A percentile compares a stretch with the other conserved stretches of the same genome.
Evolutionary conservation across 2,329 filamentous ascomycete genomes (phyloP).

Genomic region (Epichloe uncinata): DNA sequence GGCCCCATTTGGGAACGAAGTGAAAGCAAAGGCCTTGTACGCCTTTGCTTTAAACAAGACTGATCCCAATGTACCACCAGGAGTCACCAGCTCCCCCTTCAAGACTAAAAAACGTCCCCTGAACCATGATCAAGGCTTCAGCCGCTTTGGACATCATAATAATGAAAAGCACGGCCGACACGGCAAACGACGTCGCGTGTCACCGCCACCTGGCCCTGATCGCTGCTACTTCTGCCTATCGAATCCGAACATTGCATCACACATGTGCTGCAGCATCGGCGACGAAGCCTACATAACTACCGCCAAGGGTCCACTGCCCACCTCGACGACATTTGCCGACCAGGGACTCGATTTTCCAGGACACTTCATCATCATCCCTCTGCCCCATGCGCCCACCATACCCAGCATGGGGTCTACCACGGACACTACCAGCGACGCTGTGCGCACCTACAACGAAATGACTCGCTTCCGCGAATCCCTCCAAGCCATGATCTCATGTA

Average conservation of each 20-base stretch:
- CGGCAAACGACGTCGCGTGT: slow-evolving; percentile 30
- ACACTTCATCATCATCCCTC: slow-evolving; percentile 84
- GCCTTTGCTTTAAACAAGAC: slow-evolving; percentile 60
- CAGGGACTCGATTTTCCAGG: slow-evolving; percentile 61
- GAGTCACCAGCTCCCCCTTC: slow-evolving; percentile 67
- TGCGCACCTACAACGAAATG: slow-evolving; percentile 67
- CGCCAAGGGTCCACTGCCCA: slow-evolving; percentile 79
- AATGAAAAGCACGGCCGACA: slow-evolving; percentile 29
- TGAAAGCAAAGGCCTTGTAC: slow-evolving; percentile 71
- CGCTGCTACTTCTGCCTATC: slow-evolving; percentile 94
- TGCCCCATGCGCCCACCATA: slow-evolving; percentile 69
- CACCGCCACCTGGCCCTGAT: slow-evolving; percentile 55
- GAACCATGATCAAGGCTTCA: slow-evolving; percentile 31
- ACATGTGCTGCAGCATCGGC: slow-evolving; percentile 83
- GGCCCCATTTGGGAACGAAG: slow-evolving; percentile 60
- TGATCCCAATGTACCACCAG: slow-evolving; percentile 51
- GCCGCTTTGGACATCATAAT: slow-evolving; percentile 38
- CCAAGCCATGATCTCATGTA: slow-evolving; percentile 60
- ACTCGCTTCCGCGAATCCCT: slow-evolving; percentile 61
- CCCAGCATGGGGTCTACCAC: slow-evolving; percentile 45
- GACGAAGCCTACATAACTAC: slow-evolving; percentile 80
- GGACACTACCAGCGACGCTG: slow-evolving; percentile 38
- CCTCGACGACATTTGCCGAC: slow-evolving; percentile 49
- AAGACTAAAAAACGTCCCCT: slow-evolving; percentile 45
- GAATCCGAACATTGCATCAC: slow-evolving; percentile 68